Conservation (phyloP, 352 stramenopile genomes). For the Globisporangium uncinulatum region DNA sequence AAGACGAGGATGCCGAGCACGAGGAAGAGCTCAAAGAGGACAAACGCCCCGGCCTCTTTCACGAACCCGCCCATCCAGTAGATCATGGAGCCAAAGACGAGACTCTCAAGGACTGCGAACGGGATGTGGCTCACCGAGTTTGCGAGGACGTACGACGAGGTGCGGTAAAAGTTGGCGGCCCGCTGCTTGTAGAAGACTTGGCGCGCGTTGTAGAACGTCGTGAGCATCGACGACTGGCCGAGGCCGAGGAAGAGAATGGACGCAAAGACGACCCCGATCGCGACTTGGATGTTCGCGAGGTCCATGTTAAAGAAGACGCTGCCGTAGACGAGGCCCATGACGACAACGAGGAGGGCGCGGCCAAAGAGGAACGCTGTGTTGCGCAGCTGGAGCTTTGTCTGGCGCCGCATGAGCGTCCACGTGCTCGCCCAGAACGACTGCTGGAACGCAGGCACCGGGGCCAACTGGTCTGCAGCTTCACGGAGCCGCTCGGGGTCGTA, state of each 20-base stretch:
- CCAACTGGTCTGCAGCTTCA: constrained; percentile 49
- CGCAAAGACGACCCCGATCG: constrained; percentile 83
- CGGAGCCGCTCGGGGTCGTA: constrained; percentile 90
- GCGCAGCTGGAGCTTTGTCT: constrained; percentile 62
- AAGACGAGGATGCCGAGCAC: constrained; percentile 57
- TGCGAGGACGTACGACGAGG: constrained; percentile 74
- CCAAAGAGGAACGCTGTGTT: constrained; percentile 26
- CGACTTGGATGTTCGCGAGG: constrained; percentile 36
- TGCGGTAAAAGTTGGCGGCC: constrained; percentile 83
- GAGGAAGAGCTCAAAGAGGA: constrained; percentile 71
- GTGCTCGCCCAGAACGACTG: constrained; percentile 35
- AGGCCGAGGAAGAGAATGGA: constrained; percentile 79
- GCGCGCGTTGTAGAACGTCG: constrained; percentile 67
- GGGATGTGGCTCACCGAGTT: constrained; percentile 43
- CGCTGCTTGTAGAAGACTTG: constrained; percentile 87
- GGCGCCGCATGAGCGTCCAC: constrained; percentile 45
- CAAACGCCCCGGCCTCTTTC: constrained; percentile 33
- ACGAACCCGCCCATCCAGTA: constrained; percentile 86
- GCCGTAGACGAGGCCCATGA: constrained; percentile 46
- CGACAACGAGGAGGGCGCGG: constrained; percentile 23
- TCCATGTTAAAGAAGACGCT: constrained; percentile 52
- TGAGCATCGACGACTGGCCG: constrained; percentile 69
- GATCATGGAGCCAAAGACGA: constrained; percentile 83
- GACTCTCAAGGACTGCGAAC: constrained; percentile 58
- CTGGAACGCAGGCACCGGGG: constrained; percentile 33